Conservation (phyloP, 352 stramenopile species). For the Phytophthora citrophthora region DNA sequence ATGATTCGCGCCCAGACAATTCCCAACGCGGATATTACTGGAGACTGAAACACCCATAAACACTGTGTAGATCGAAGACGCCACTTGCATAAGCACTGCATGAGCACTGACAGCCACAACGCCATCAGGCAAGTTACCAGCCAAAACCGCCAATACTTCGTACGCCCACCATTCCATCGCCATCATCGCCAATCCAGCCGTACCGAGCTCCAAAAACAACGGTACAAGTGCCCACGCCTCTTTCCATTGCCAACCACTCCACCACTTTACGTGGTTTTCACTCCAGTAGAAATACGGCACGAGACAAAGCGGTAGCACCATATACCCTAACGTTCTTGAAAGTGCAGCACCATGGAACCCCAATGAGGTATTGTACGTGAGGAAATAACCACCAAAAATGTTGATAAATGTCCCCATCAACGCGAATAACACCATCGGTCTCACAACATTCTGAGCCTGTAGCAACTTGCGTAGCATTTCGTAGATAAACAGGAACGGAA, state of each 20-base stretch:
- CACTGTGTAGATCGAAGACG: slow-evolving; percentile 69
- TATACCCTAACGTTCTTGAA: slow-evolving; percentile 63
- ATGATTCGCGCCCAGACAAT: slow-evolving; percentile 81
- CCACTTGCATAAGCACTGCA: slow-evolving; percentile 76
- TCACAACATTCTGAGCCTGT: slow-evolving; percentile 76
- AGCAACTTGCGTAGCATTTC: slow-evolving; percentile 78
- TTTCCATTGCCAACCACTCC: slow-evolving; percentile 56
- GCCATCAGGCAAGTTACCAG: slow-evolving; percentile 68
- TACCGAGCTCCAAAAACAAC: slow-evolving; percentile 60
- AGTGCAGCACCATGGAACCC: slow-evolving; percentile 81
- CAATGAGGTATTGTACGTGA: slow-evolving; percentile 71
- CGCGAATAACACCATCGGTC: slow-evolving; percentile 64
- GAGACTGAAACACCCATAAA: slow-evolving; percentile 75
- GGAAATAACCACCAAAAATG: slow-evolving; percentile 66
- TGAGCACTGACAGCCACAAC: slow-evolving; percentile 80
- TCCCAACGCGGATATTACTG: slow-evolving; percentile 80
- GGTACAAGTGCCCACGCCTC: slow-evolving; percentile 44
- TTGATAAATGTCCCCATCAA: slow-evolving; percentile 68
- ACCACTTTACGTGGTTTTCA: slow-evolving; percentile 44
- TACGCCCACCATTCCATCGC: slow-evolving; percentile 86
- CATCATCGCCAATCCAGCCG: slow-evolving; percentile 66
- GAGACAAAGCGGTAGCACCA: slow-evolving; percentile 56
- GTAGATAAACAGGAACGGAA: slow-evolving; percentile 81
- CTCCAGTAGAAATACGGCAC: slow-evolving; percentile 58
- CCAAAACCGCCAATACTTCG: slow-evolving; percentile 71